Percentiles rank a stretch among this genome's conserved stretches.
Conservation (phyloP, 2,329 filamentous ascomycete species). For the Balansia obtecta region DNA sequence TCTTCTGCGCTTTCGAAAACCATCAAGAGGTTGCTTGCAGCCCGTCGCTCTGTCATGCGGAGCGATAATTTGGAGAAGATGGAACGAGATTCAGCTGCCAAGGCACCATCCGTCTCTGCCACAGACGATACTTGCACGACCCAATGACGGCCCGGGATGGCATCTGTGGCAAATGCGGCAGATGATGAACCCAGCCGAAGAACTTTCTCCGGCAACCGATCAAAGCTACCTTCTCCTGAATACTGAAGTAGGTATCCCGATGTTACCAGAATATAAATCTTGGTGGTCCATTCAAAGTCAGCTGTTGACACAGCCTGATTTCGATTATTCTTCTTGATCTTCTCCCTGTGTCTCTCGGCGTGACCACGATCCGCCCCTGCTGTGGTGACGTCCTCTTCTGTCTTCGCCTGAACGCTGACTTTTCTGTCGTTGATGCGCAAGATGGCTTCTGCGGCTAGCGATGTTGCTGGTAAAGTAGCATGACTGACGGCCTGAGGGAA, state of each 20-base stretch:
- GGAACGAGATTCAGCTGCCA: conserved; percentile 41
- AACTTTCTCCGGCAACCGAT: conserved; percentile 62
- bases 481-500: conserved; percentile 76
- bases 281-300: conserved; percentile 54
- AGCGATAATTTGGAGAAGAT: conserved; percentile 54
- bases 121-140: conserved; percentile 63
- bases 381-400: conserved; percentile 7
- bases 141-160: conserved; percentile 70
- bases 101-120: conserved; percentile 44
- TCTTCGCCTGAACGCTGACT: conserved; percentile 8
- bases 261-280: conserved; percentile 59
- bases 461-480: conserved; percentile 54
- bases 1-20: conserved; percentile 61
- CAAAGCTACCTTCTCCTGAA: conserved; percentile 53
- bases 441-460: conserved; percentile 55
- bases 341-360: conserved; percentile 18
- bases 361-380: conserved; percentile 1
- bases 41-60: conserved; percentile 38
- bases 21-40: conserved; percentile 53
- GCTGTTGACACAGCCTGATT: conserved; percentile 26
- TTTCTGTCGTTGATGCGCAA: conserved; percentile 47
- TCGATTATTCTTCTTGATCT: conserved; percentile 33
- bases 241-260: conserved; percentile 68
- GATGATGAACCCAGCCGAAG: conserved; percentile 62
- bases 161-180: conserved; percentile 67